Base-by-base conservation (phyloP, 805 yeast species). In the Nakazawaea holstii region DNA sequence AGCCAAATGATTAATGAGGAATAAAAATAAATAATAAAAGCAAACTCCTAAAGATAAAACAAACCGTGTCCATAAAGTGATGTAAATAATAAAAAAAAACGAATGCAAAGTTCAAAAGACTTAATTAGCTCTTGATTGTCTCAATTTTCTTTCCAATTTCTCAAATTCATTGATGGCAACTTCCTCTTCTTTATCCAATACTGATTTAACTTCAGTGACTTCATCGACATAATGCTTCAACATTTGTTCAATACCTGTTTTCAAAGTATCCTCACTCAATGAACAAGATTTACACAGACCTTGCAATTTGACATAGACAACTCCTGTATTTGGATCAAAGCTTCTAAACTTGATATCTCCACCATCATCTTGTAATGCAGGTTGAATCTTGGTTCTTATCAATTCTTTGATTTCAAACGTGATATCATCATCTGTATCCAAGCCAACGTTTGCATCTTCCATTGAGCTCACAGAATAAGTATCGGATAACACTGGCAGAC, bases 101-200 rank as follows among this genome's bases (percentile, higher is more conserved):
- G n/a, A 33, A 42, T 35, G 29, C 35, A 26, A 29, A 32, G 27
- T 30, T 15, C 10, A 9, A n/a, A 32, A 39, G 11, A 6, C 26
- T 30, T 15, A 24, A 41, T 28, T 27, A 14, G 17, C 35, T 31
- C 48, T 38, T 26, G 40, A 24, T 39, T 14, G 36, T 50, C 72
- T 66, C 50, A 82, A 66, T 52, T 70, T 74, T 55, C 76, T 73
- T 62, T 90, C 97, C 45, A 90, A 74, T 65, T 87, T 87, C 59
- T 87, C 92, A 64, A 88, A 89, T 65, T 90, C 96, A 52, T 79
- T 77, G 42, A 87, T 63, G 1, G 96, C 92, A 35, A 89, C 75
- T 63, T 66, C 70, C 48, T 67, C 71, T 53, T 67, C 71, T 11
- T 69, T 69, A 41, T 67, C 71, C 45, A 67, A 46, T 2, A 66